Conservation (phyloP, 2,329 filamentous ascomycete genomes). For the Canariomyces notabilis region DNA sequence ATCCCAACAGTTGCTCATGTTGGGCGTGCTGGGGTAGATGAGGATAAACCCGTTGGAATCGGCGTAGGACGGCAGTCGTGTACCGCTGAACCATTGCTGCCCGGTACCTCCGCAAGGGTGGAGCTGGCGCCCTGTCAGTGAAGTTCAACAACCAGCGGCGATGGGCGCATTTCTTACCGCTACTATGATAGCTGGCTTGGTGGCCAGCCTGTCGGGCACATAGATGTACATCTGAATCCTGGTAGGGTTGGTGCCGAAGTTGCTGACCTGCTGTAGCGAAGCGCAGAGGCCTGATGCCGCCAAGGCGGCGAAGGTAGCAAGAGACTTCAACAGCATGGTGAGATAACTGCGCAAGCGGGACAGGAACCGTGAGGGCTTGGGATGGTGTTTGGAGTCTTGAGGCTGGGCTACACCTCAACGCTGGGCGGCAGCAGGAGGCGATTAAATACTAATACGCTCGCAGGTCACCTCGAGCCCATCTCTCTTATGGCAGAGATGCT, state of each 20-base stretch:
- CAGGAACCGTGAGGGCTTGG: neutral
- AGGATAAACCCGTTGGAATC: slow-evolving; percentile 31
- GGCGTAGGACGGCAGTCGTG: slow-evolving; percentile 39
- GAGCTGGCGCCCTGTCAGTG: slow-evolving; percentile 22
- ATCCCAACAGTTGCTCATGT: slow-evolving; percentile 47
- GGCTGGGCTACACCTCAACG: too few species aligned
- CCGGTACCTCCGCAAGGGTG: slow-evolving; percentile 44
- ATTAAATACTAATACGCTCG: too few species aligned
- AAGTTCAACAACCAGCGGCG: neutral
- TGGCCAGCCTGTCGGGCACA: slow-evolving; percentile 28
- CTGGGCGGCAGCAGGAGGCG: too few species aligned
- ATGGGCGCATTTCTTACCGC: slow-evolving; percentile 26
- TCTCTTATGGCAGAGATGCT: too few species aligned
- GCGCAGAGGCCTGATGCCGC: slow-evolving; percentile 18
- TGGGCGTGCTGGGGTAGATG: slow-evolving; percentile 46
- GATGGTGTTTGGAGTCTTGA: neutral
- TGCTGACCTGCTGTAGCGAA: slow-evolving; percentile 23
- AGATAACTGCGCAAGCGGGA: neutral
- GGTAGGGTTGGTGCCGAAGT: slow-evolving; percentile 32
- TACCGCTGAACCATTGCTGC: slow-evolving; percentile 35
- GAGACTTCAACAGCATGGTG: slow-evolving; percentile 15
- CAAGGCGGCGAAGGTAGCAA: slow-evolving; percentile 17
- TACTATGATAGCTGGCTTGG: slow-evolving; percentile 41
- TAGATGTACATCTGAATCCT: slow-evolving; percentile 39
- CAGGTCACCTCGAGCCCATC: too few species aligned